Evolutionary conservation across 1,284 basidiomycete genomes (phyloP), one percentile per base, ranked within the genome.

Genomic region (Tilletia caries): DNA sequence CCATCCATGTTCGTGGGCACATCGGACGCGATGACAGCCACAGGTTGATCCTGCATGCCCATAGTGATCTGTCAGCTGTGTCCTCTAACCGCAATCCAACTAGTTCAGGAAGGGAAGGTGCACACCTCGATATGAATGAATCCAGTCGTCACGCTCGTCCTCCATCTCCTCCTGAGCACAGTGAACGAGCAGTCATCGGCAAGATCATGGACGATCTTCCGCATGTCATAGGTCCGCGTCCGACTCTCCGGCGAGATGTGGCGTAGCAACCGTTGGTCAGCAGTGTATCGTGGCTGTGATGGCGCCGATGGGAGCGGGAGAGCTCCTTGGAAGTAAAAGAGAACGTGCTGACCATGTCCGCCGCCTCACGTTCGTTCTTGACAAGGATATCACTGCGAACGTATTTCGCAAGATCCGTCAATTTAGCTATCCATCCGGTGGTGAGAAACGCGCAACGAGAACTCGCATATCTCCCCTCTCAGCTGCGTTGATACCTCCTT

Each of bases 1-100:
- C 75, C 76, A 1, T 74, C 74, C 27, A 77, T 67, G 2, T 71
- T 66, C 13, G 76, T 71, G 13, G 54, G 65, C 2, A 76, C 70
- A 32, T 73, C 68, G 52, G 71, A 75, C 64, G 77, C 77, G 15
- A 78, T 46, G 25, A 78, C 68, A 10, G 68, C 77, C 1, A 77
- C 33, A 0, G 76, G 58, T 0, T 60, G 37, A 3, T 75, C 77
- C 48, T 72, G 37, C 29, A 76, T 48, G 2, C 74, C 2, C 2
- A n/a, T n/a, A n/a, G n/a, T n/a, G n/a, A n/a, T n/a, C n/a, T 41
- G 15, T 41, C 37, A 10, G 37, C 8, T 41, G 37, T 41, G 37
- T 41, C n/a, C n/a, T n/a, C n/a, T n/a, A n/a, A n/a, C n/a, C n/a
- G n/a, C n/a, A n/a, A n/a, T n/a, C n/a, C n/a, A n/a, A n/a, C n/a